Conservation (phyloP, 2,329 filamentous ascomycete genomes). For the Cladophialophora immunda region DNA sequence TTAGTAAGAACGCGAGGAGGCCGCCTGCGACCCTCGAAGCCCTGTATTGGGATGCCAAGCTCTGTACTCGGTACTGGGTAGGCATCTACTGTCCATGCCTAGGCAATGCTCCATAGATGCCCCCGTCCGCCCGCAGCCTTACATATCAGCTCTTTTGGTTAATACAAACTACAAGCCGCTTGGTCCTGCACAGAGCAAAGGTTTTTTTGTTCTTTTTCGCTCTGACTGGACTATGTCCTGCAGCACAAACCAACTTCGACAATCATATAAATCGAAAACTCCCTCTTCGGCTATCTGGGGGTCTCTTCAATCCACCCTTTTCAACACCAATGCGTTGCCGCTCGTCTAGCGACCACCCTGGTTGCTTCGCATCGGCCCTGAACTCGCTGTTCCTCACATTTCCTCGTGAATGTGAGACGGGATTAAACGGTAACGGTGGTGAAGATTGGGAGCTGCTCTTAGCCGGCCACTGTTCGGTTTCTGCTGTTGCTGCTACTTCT, state of each 20-base stretch:
- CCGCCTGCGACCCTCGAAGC: background rate
- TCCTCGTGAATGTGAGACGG: constrained; percentile 34
- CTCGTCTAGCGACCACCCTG: constrained; percentile 38
- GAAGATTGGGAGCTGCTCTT: constrained; percentile 24
- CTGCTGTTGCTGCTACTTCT: constrained; percentile 31
- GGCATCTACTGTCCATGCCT: background rate
- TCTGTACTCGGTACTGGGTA: background rate
- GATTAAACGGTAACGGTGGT: constrained; percentile 22
- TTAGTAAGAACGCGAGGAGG: constrained; percentile 2
- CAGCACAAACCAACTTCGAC: background rate
- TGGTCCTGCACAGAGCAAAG: too few relatives aligned
- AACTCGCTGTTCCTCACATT: constrained; percentile 27
- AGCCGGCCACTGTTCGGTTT: constrained; percentile 41
- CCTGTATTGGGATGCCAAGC: background rate
- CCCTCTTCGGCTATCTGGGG: constrained; percentile 42
- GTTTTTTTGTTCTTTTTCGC: too few relatives aligned
- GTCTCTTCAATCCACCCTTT: constrained; percentile 36
- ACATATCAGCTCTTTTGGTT: background rate
- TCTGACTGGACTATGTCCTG: background rate
- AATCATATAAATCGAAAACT: constrained; percentile 44
- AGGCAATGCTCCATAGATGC: background rate
- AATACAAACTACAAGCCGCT: background rate
- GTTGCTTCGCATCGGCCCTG: constrained; percentile 1
- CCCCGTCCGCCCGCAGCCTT: background rate
- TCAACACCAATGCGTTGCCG: constrained; percentile 37